These are phyloP conservation scores for Coccomyxa sp. DNA, from an alignment of 139 green algal species.

Conservation along the genomic window DNA sequence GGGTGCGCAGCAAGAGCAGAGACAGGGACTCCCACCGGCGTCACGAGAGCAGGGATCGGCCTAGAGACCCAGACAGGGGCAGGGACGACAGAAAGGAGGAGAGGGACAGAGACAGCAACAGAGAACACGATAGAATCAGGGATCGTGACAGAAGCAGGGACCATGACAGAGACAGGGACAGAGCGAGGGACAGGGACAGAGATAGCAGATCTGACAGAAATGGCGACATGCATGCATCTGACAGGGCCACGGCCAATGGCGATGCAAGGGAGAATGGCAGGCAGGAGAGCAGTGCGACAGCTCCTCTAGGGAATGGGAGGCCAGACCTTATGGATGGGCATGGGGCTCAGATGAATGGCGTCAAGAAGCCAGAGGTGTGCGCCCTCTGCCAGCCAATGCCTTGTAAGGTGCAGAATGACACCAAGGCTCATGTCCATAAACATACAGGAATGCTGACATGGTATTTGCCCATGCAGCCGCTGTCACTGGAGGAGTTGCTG, in stretches of 20 bases:
- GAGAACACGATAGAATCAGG: neutral
- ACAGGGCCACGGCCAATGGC: too few relatives aligned
- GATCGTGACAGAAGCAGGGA: neutral
- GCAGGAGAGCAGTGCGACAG: too few relatives aligned
- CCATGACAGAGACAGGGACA: neutral
- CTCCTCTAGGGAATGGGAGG: too few relatives aligned
- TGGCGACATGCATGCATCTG: neutral
- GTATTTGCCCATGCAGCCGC: constrained; percentile 47
- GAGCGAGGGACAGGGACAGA: neutral
- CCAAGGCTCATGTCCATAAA: too few relatives aligned
- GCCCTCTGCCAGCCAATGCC: neutral
- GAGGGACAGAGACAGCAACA: neutral
- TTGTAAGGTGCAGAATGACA: too few relatives aligned
- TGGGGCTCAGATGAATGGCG: neutral
- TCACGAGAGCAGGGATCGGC: constrained; percentile 11
- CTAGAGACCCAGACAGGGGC: too few relatives aligned
- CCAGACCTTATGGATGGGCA: neutral
- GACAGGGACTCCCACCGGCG: neutral
- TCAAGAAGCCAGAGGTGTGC: constrained; percentile 4
- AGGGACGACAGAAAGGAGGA: too few relatives aligned
- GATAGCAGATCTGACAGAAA: neutral
- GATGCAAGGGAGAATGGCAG: too few relatives aligned
- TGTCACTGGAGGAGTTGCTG: constrained; percentile 89
- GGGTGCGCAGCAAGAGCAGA: neutral
- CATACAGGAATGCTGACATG: neutral